These are phyloP conservation scores for Monosporascus sp. DNA, from an alignment of 2,329 filamentous ascomycete species.

Conservation along the genomic window DNA sequence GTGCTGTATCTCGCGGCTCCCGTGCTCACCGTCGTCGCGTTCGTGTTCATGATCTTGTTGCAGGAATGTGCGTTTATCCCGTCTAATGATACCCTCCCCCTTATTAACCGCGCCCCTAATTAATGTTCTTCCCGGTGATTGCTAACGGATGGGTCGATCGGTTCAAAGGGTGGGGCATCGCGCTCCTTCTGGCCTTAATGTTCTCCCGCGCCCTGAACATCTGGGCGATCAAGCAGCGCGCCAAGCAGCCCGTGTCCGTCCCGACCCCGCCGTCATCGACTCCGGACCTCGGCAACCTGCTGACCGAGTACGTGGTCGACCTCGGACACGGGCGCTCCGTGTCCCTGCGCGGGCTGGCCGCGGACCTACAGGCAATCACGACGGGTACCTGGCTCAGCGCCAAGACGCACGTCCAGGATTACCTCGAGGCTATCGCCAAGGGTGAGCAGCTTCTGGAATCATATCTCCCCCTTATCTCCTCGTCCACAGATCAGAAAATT, in stretches of 20 bases:
- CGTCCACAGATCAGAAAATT: too few relatives aligned
- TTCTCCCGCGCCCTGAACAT: slow-evolving; percentile 51
- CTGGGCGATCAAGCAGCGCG: slow-evolving; percentile 48
- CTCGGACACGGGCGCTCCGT: slow-evolving; percentile 47
- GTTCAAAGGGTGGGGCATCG: slow-evolving; percentile 41
- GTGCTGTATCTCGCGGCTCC: slow-evolving; percentile 43
- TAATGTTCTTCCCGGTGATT: too few relatives aligned
- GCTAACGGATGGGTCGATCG: too few relatives aligned
- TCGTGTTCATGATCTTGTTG: slow-evolving; percentile 40
- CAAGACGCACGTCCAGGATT: slow-evolving; percentile 44
- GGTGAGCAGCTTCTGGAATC: neutral
- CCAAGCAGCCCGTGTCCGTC: slow-evolving; percentile 11
- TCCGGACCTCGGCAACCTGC: slow-evolving; percentile 14
- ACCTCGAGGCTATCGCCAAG: slow-evolving; percentile 47
- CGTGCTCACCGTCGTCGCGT: slow-evolving; percentile 37
- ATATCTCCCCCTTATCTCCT: too few relatives aligned
- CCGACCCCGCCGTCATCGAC: slow-evolving; percentile 3
- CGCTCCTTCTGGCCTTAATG: slow-evolving; percentile 43
- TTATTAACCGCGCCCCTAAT: neutral
- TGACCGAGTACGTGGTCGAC: slow-evolving; percentile 45
- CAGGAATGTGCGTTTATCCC: slow-evolving; percentile 34
- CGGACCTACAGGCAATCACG: slow-evolving; percentile 56
- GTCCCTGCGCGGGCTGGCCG: slow-evolving; percentile 45
- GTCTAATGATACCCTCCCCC: too few relatives aligned
- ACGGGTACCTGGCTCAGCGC: slow-evolving; percentile 50